Percentiles rank a stretch among this genome's conserved stretches.
These are phyloP conservation scores for Diaporthe destruens DNA, from an alignment of 2,329 filamentous ascomycete species.

Conservation along the genomic window DNA sequence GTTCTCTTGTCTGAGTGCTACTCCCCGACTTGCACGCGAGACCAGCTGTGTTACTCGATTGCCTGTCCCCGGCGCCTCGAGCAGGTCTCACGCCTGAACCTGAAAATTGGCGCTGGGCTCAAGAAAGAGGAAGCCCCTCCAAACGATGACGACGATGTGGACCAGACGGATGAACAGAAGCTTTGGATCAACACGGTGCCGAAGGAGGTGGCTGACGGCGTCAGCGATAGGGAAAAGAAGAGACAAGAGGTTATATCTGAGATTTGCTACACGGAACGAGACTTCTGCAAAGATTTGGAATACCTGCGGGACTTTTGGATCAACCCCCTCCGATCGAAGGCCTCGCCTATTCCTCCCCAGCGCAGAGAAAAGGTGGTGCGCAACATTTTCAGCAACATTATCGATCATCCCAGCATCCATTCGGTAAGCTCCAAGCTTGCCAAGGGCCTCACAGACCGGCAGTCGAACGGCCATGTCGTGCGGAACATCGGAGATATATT, in stretches of 20 bases:
- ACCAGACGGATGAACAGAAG: constrained; percentile 94
- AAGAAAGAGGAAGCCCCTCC: constrained; percentile 71
- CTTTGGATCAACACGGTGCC: constrained; percentile 99
- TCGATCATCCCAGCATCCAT: constrained; percentile 85
- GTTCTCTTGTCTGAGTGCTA: constrained; percentile 97
- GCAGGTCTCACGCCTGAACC: constrained; percentile 92
- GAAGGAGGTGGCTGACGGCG: constrained; percentile 91
- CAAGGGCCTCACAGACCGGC: constrained; percentile 86
- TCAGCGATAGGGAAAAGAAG: constrained; percentile 94
- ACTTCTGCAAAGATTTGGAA: constrained; percentile 98
- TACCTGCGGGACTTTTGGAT: constrained; percentile 99
- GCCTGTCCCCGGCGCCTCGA: constrained; percentile 93
- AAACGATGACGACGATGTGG: constrained; percentile 80
- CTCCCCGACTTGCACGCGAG: constrained; percentile 94
- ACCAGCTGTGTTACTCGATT: constrained; percentile 97
- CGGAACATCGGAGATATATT: constrained; percentile 94
- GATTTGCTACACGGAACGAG: constrained; percentile 97
- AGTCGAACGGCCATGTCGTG: constrained; percentile 92
- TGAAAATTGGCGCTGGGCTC: constrained; percentile 91
- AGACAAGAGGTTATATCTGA: constrained; percentile 98
- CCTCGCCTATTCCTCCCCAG: constrained; percentile 89
- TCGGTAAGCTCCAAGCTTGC: constrained; percentile 91
- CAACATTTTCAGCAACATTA: constrained; percentile 95
- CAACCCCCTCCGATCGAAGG: constrained; percentile 83
- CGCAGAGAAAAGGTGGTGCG: constrained; percentile 91